Evolutionary conservation across 305 asterid genomes (phyloP).

Genomic region (Fraxinus platypoda): DNA sequence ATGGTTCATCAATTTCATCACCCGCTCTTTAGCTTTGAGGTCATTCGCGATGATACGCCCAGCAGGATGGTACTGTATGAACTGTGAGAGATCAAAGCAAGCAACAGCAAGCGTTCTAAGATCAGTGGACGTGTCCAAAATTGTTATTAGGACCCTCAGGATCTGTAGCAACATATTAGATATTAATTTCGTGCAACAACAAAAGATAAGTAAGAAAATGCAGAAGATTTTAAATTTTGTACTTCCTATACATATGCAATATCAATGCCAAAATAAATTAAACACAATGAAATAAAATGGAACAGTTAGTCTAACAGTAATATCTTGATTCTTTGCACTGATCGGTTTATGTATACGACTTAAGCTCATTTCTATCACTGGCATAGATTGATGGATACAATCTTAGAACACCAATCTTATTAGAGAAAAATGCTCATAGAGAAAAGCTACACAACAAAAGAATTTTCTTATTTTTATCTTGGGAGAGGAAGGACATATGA

Average conservation of each 20-base stretch:
- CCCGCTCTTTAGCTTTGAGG: constrained; percentile 92
- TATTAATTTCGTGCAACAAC: constrained; percentile 12
- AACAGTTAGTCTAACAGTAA: neutral
- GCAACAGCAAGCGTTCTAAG: constrained; percentile 86
- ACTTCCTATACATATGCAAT: neutral
- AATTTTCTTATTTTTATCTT: no score
- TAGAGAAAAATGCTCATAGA: neutral
- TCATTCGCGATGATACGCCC: constrained; percentile 77
- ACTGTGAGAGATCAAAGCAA: constrained; percentile 83
- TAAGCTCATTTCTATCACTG: neutral
- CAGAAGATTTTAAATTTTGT: neutral
- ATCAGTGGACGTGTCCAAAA: constrained; percentile 77
- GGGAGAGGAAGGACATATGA: neutral
- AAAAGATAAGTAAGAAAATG: no score
- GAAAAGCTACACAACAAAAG: neutral
- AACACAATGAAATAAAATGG: neutral
- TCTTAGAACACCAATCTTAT: neutral
- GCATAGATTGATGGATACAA: neutral
- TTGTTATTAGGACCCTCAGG: constrained; percentile 74
- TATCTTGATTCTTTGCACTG: neutral
- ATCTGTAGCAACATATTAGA: constrained; percentile 40
- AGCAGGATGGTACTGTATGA: constrained; percentile 84
- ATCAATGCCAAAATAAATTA: neutral
- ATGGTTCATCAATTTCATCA: constrained; percentile 92
- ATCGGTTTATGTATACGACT: neutral